Evolutionary conservation across 305 asterid genomes (phyloP), one percentile per base, ranked within the genome.

Genomic region (Rubia tinctorum): DNA sequence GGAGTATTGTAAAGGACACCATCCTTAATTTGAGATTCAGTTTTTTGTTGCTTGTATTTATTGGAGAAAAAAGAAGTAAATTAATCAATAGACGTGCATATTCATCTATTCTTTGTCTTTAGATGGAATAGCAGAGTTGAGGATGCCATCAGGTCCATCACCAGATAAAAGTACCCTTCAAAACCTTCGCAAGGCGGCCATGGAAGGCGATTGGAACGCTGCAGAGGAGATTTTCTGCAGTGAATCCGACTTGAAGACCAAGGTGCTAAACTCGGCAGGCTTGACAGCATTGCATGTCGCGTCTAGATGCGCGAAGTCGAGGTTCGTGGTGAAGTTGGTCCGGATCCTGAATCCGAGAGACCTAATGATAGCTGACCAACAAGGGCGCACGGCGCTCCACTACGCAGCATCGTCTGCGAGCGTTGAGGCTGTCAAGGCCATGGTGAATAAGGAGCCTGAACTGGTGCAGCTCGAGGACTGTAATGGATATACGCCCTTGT

Each of bases 271-370:
- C 6, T 5, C 5, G 2, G 8, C 7, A 17, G 45, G 62, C 9
- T 14, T 69, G 44, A 49, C 45, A 0, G 62, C 73, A 9, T n/a
- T 69, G 42, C 44, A 22, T 8, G 73, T 69, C 4, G 73, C 73
- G 2, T 59, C 62, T 1, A 49, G 39, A 0, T 69, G 63, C 9
- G 62, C 61, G 17, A 51, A n/a, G 47, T 69, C 73, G 20, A 43
- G 10, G 25, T 69, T 69, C 12, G 73, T 69, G 30, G 23, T 2
- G 44, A 18, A 69, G 15, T 17, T 69, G n/a, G 73, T 49, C 14
- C 5, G 14, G 45, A 18, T 25, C 12, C 62, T 69, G 0, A 1
- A 3, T 8, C 10, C 0, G 1, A 13, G 9, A 0, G 18, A 69
- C 0, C 73, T 69, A 0, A 43, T 14, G 7, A 18, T 2, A 4